Evolutionary conservation across 2,329 filamentous ascomycete species (phyloP), one percentile per base, ranked within the genome.

Genomic region (Xylariales sp.): DNA sequence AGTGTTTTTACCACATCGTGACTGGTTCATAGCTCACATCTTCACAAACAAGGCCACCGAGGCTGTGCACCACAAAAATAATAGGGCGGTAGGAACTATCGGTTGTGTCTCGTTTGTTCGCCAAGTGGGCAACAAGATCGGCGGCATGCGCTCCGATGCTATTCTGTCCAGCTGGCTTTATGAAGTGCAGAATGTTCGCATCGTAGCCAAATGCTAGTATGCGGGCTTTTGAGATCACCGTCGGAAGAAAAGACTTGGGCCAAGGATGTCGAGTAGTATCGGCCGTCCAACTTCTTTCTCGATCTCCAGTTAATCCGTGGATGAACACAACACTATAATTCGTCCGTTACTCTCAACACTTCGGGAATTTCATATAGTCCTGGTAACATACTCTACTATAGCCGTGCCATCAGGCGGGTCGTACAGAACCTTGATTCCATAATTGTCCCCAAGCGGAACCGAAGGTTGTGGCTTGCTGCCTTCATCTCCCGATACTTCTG

Each of bases 161-260:
- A 7, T 16, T 48, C n/a, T 5, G 23, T 48, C 5, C 45, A n/a
- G n/a, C 45, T 18, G 45, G 23, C 3, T 48, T 48, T 18, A 23
- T 23, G 23, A 23, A 23, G 23, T 23, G 16, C 6, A 48, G 32
- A 18, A 80, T 58, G 30, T 79, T 76, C n/a, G 77, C 77, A 39
- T 81, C 76, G 67, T 83, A 83, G 16, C 81, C 81, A 36, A 77
- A 83, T 0, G 79, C 80, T 23, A 83, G 74, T 4, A 83, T 73
- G 14, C 80, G 78, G 18, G 78, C 78, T 1, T 67, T 75, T 0
- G 62, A 52, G 36, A 82, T 65, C 60, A 74, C 72, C 0, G 52
- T 23, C 1, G 79, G 74, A 0, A 83, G 75, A 23, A 83, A 71
- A 0, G 69, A 69, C 59, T 75, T 49, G 0, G 79, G 79, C 80